Percentiles rank a stretch among this genome's conserved stretches.
Conservation (phyloP, 257 asterid species). For the Solanum tarijense region DNA sequence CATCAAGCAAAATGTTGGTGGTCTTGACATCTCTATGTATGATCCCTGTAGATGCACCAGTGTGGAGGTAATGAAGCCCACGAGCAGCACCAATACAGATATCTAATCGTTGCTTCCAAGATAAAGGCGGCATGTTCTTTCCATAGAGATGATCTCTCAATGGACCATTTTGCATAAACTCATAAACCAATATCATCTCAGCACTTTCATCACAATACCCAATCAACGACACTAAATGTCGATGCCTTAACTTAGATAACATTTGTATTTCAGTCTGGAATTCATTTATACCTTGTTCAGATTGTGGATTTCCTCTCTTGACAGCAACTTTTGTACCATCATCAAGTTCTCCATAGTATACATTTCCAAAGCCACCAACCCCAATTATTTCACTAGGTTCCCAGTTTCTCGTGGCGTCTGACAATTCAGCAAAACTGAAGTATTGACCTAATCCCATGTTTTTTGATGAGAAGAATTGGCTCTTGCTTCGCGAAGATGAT, state of each 20-base stretch:
- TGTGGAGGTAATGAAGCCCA: slow-evolving; percentile 19
- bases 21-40: slow-evolving; percentile 16
- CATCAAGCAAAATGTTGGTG: slow-evolving; percentile 15
- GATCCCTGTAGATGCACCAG: slow-evolving; percentile 12
- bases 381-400: slow-evolving; percentile 13
- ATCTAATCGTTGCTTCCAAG: slow-evolving; percentile 12
- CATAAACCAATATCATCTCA: slow-evolving; percentile 17
- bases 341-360: slow-evolving; percentile 3
- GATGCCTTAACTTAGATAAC: slow-evolving; percentile 12
- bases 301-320: slow-evolving; percentile 15
- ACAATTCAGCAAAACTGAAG: slow-evolving; percentile 35
- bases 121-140: not conserved
- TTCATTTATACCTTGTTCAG: slow-evolving; percentile 12
- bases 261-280: slow-evolving; percentile 14
- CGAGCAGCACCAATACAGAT: slow-evolving; percentile 17
- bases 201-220: slow-evolving; percentile 16
- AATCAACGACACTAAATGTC: slow-evolving; percentile 14
- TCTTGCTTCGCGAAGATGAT: slow-evolving; percentile 33
- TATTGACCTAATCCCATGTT: slow-evolving; percentile 42
- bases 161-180: slow-evolving; percentile 16
- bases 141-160: slow-evolving; percentile 16
- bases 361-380: slow-evolving; percentile 16
- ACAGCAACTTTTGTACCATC: slow-evolving; percentile 16
- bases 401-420: slow-evolving; percentile 14
- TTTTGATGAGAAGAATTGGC: slow-evolving; percentile 39